Percentiles rank a stretch among this genome's conserved stretches.
Conservation (phyloP, 805 yeast genomes). For the Kuraishia hungarica region DNA sequence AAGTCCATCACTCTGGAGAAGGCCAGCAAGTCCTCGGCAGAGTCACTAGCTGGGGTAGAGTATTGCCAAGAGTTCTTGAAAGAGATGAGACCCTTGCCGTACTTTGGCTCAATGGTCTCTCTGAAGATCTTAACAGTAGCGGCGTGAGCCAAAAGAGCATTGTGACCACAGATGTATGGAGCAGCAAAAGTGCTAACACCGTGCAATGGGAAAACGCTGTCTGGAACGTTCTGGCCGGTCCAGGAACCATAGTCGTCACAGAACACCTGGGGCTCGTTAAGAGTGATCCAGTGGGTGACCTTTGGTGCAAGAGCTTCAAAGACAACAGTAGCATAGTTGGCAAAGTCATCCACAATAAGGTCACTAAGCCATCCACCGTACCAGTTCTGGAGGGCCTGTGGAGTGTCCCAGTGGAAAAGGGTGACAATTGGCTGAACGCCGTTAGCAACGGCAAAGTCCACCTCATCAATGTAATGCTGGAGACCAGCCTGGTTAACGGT, state of each 20-base stretch:
- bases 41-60: conserved; percentile 17
- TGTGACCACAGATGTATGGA: neutral
- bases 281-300: conserved; percentile 22
- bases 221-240: conserved; percentile 13
- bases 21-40: conserved; percentile 17
- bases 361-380: conserved; percentile 19
- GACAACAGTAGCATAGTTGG: conserved; percentile 22
- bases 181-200: conserved; percentile 9
- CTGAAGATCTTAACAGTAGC: conserved; percentile 16
- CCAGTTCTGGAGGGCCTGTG: conserved; percentile 12
- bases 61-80: conserved; percentile 20
- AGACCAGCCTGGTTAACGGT: conserved; percentile 14
- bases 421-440: conserved; percentile 20
- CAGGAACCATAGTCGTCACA: conserved; percentile 6
- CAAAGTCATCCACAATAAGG: conserved; percentile 22
- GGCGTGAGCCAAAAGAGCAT: conserved; percentile 17
- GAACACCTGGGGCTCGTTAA: conserved; percentile 22
- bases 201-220: conserved; percentile 14
- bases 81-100: conserved; percentile 19
- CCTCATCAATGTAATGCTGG: conserved; percentile 21
- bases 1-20: conserved; percentile 19
- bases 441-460: conserved; percentile 16
- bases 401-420: conserved; percentile 26
- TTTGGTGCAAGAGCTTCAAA: conserved; percentile 22
- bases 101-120: conserved; percentile 15